Percentiles rank a stretch among this genome's conserved stretches.
These are phyloP conservation scores for Candida yuanshanica DNA, from an alignment of 805 yeast genomes.

Conservation along the genomic window DNA sequence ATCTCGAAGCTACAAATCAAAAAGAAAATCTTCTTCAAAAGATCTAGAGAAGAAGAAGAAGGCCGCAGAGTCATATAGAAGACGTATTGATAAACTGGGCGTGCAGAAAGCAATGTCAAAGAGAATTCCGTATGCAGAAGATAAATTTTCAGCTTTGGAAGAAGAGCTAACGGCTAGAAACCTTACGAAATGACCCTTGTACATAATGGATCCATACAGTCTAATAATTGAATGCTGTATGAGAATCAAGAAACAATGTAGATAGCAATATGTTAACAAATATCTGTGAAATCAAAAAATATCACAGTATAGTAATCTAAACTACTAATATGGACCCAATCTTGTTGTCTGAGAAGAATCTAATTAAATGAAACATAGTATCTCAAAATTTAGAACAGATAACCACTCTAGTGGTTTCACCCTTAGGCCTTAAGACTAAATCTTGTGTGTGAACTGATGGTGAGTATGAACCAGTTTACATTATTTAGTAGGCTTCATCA, in stretches of 20 bases:
- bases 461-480: too few relatives aligned
- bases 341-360: too few relatives aligned
- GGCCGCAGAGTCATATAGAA: conserved; percentile 10
- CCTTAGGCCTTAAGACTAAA: too few relatives aligned
- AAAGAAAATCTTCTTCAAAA: neutral
- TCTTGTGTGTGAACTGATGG: too few relatives aligned
- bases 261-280: too few relatives aligned
- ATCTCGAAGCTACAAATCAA: neutral
- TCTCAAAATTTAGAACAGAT: too few relatives aligned
- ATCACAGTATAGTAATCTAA: too few relatives aligned
- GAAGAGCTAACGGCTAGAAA: conserved; percentile 25
- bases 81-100: conserved; percentile 23
- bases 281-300: too few relatives aligned
- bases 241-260: neutral
- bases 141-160: conserved; percentile 26
- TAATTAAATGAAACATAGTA: too few relatives aligned
- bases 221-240: neutral
- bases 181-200: neutral
- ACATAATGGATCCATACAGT: neutral
- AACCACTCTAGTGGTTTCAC: too few relatives aligned
- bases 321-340: too few relatives aligned
- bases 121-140: conserved; percentile 27
- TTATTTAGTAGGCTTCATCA: too few relatives aligned
- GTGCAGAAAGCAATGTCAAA: conserved; percentile 26
- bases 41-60: conserved; percentile 4